Evolutionary conservation across 2,329 filamentous ascomycete species (phyloP).

Genomic region (Parastagonospora avenae): DNA sequence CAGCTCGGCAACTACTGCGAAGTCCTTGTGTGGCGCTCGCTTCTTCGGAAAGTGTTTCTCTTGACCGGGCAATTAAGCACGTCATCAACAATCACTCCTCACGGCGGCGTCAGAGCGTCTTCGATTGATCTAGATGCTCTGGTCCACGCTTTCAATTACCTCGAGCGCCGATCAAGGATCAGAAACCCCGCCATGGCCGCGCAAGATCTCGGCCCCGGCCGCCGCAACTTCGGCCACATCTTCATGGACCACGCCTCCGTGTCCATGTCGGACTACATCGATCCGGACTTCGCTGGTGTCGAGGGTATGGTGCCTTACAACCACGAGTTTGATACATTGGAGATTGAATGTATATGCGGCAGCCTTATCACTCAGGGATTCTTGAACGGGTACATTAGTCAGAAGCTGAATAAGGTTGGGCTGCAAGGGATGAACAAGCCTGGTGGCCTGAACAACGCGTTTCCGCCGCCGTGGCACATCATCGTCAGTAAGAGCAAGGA

Average conservation of each 20-base stretch:
- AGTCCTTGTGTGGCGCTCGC: conserved; percentile 80
- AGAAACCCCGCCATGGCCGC: conserved; percentile 33
- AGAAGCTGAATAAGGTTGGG: conserved; percentile 76
- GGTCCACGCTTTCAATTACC: conserved; percentile 65
- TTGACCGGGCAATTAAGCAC: conserved; percentile 73
- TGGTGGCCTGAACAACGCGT: conserved; percentile 68
- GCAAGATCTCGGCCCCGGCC: conserved; percentile 38
- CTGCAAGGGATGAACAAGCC: conserved; percentile 72
- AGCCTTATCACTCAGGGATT: conserved; percentile 80
- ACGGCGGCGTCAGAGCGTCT: conserved; percentile 37
- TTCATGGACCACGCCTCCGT: conserved; percentile 58
- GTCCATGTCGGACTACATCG: conserved; percentile 48
- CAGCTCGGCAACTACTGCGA: conserved; percentile 78
- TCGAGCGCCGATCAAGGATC: conserved; percentile 61
- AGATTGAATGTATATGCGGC: conserved; percentile 78
- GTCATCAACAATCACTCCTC: conserved; percentile 6
- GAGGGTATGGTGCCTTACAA: conserved; percentile 35
- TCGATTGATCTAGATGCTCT: conserved; percentile 76
- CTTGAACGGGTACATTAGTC: conserved; percentile 82
- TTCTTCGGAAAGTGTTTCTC: conserved; percentile 78
- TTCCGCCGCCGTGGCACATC: conserved; percentile 74
- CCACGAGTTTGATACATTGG: conserved; percentile 58
- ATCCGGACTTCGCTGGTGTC: conserved; percentile 53
- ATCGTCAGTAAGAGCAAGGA: conserved; percentile 66
- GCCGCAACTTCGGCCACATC: conserved; percentile 48